Conservation (phyloP, 192 early-diverging fungal genomes). For the Phycomyces nitens region DNA sequence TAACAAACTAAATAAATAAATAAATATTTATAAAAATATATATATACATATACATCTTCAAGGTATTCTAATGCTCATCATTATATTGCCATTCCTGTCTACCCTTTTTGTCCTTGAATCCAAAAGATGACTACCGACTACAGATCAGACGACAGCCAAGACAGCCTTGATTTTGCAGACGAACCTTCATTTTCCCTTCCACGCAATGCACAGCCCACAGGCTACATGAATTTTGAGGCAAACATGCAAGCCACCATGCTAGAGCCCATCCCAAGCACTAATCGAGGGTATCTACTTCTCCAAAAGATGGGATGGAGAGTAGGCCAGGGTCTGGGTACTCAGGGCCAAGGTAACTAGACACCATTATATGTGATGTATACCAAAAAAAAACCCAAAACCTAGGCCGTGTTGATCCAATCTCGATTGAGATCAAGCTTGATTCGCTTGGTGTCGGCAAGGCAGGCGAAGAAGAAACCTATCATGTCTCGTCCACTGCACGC, state of each 20-base stretch:
- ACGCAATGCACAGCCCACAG: conserved; percentile 13
- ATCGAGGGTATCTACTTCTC: conserved; percentile 64
- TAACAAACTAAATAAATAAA: too few relatives aligned
- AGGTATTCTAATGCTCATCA: too few relatives aligned
- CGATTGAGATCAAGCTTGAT: conserved; percentile 63
- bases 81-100: too few relatives aligned
- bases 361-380: conserved; percentile 5
- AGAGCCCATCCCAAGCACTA: conserved; percentile 52
- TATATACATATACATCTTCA: too few relatives aligned
- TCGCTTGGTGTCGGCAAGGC: conserved; percentile 62
- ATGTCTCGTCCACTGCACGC: conserved; percentile 54
- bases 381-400: background rate
- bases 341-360: background rate
- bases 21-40: too few relatives aligned
- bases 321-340: background rate
- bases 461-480: conserved; percentile 51
- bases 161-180: background rate
- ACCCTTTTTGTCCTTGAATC: too few relatives aligned
- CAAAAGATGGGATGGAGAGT: conserved; percentile 6
- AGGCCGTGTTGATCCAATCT: conserved; percentile 71
- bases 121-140: too few relatives aligned
- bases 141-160: background rate
- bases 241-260: conserved; percentile 51
- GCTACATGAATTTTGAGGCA: conserved; percentile 14
- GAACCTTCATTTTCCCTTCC: conserved; percentile 10